Base-by-base conservation (phyloP, 768 basidiomycete genomes). In the Kwoniella sp. region DNA sequence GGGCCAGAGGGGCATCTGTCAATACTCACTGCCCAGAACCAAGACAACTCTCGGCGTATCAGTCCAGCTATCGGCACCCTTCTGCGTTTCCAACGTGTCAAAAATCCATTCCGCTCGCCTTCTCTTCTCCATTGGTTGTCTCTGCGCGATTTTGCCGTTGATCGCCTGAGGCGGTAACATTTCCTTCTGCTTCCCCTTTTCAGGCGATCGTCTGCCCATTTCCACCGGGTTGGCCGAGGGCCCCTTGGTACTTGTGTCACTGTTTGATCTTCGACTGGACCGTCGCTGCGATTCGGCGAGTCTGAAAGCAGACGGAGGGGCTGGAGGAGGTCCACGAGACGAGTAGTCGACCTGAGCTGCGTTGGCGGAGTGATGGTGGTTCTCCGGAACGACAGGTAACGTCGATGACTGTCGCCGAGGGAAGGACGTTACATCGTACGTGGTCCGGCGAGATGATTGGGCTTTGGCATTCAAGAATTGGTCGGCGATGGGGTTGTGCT, bases 21-120 rank as follows among this genome's bases (percentile, higher is more conserved):
- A n/a, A n/a, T n/a, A 71, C 73, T 57, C 48, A 75, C 73, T 31
- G 28, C 73, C 73, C 30, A 75, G 55, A 11, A 73, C 63, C 25
- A 75, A 48, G 1, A 75, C 58, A 20, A 73, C 68, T 23, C 72
- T 50, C 8, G 66, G 57, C 4, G 55, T 22, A 2, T 65, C 58
- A 23, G 25, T 30, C 73, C 73, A 75, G 25, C 23, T 58, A 11
- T 65, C 66, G 28, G 55, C 57, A 4, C 71, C 71, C 28, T 53
- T 54, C 28, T 61, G 52, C 9, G 55, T 61, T 31, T 69, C 60
- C 1, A 60, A 4, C 13, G 70, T 12, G 54, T 74, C 73, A 1
- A 74, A 55, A 2, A 70, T 61, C 73, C 73, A 74, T 8, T 66
- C 54, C n/a, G 68, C 68, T 38, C 48, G 58, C 45, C 26, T 34